A percentile compares a stretch with the other conserved stretches of the same genome.
phyloP scores from a whole-genome alignment of 352 stramenopile species.

The Pythium brassicae region DNA sequence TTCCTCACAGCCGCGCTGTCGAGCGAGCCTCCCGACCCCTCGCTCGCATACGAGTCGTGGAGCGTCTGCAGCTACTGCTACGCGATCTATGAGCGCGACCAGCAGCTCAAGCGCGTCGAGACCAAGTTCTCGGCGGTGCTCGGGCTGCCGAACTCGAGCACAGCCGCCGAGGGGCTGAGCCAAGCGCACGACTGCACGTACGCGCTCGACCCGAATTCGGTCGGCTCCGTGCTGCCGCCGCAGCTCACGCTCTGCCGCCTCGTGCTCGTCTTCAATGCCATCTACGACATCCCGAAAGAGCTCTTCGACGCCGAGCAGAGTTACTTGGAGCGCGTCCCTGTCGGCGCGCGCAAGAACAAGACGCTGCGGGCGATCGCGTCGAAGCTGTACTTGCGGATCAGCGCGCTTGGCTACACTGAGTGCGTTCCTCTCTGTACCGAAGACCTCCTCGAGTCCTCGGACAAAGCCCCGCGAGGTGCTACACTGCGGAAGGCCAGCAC shows the following conservation, averaged over 20 bases:
- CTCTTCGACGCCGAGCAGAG: conserved; percentile 63
- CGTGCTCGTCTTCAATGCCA: conserved; percentile 71
- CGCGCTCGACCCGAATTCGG: conserved; percentile 40
- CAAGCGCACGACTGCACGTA: conserved; percentile 41
- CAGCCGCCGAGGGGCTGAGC: conserved; percentile 35
- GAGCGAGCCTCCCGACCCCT: conserved; percentile 40
- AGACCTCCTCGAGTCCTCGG: conserved; percentile 43
- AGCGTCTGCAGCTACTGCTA: conserved; percentile 85
- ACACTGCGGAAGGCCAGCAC: conserved; percentile 33
- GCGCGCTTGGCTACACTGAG: conserved; percentile 65
- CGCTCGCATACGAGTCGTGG: conserved; percentile 77
- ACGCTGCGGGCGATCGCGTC: conserved; percentile 20
- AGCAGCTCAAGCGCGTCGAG: conserved; percentile 70
- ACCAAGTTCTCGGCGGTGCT: conserved; percentile 49
- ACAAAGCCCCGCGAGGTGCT: conserved; percentile 42
- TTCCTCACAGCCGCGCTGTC: conserved; percentile 46
- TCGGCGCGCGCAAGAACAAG: conserved; percentile 19
- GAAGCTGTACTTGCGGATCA: conserved; percentile 67
- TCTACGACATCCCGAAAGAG: conserved; percentile 78
- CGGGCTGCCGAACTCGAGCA: conserved; percentile 34
- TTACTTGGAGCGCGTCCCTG: conserved; percentile 16
- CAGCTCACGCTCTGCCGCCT: conserved; percentile 77
- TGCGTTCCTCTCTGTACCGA: conserved; percentile 63
- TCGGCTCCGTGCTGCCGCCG: conserved; percentile 35
- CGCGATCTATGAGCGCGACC: conserved; percentile 79